A percentile compares a stretch with the other conserved stretches of the same genome.
Conservation (phyloP, 192 early-diverging fungal genomes). For the Glomus cerebriforme region DNA sequence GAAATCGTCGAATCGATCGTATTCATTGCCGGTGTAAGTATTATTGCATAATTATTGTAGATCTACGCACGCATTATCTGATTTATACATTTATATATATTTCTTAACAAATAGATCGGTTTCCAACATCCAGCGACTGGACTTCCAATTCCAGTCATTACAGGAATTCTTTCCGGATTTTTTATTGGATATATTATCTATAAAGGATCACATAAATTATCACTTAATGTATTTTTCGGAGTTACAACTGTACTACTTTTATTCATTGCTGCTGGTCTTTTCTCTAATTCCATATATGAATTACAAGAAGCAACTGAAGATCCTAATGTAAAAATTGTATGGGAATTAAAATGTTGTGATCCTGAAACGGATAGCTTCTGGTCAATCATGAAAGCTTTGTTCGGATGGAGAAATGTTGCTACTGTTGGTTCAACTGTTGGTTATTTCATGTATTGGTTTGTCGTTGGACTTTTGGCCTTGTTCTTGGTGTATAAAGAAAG, state of each 20-base stretch:
- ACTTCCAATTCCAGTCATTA: constrained; percentile 80
- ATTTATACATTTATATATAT: background rate
- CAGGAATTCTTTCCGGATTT: constrained; percentile 68
- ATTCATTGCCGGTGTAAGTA: constrained; percentile 81
- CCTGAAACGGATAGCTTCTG: constrained; percentile 59
- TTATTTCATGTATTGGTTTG: constrained; percentile 81
- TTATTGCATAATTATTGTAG: constrained; percentile 23
- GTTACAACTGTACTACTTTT: constrained; percentile 71
- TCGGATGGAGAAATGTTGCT: constrained; percentile 79
- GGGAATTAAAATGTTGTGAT: constrained; percentile 67
- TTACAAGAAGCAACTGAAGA: constrained; percentile 64
- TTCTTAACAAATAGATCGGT: constrained; percentile 47
- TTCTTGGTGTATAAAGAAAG: background rate
- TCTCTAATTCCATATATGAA: constrained; percentile 66
- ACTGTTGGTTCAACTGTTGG: constrained; percentile 71
- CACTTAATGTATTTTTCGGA: constrained; percentile 80
- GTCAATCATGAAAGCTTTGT: constrained; percentile 71
- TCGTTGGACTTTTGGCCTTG: background rate
- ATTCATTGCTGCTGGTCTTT: constrained; percentile 80
- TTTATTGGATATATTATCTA: constrained; percentile 77
- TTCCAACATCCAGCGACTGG: constrained; percentile 62
- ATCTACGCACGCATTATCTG: background rate
- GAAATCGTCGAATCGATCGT: constrained; percentile 91
- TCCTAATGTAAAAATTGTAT: constrained; percentile 56
- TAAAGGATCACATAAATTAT: constrained; percentile 65